Base-by-base conservation (phyloP, 768 basidiomycete genomes). In the Hygrophorus russula region DNA sequence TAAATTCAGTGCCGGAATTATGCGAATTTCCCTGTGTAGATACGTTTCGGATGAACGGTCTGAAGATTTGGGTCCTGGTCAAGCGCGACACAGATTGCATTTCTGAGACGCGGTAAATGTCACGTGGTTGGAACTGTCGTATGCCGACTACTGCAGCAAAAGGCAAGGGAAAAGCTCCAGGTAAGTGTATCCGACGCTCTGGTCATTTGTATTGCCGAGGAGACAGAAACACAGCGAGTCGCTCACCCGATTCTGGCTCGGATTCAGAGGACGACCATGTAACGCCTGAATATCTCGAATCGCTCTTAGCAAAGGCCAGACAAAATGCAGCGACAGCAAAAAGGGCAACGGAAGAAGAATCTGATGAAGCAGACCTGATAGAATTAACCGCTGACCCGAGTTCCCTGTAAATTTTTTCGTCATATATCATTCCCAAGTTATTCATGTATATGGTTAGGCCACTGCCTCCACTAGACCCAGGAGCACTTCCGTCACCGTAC, bases 391-490 rank as follows among this genome's bases (percentile, higher is more conserved):
- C 61, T 54, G 59, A 14, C 51, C 55, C 27, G 56, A 67, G 42
- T 24, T 24, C 56, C 52, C 71, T 76, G 51, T 29, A 61, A 29
- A 17, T 41, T 37, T 42, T 42, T 41, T 31, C 50, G 45, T 41
- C 42, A 29, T 49, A 33, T 36, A 15, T 15, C 6, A 7, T 5
- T 6, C 24, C 29, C 19, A 20, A 39, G 46, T 24, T 44, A 37
- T 4, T n/a, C 32, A 41, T 1, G 37, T 27, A 15, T 2, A 36
- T 27, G 33, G 19, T n/a, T 51, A 82, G 79, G 49, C 67, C 69
- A 17, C 55, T 88, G 36, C 85, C 86, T 2, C 56, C 59, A 8
- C 62, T 88, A n/a, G 65, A 87, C 53, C 77, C 83, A 39, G 80
- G 81, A 36, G 53, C 56, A 11, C 70, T 85, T 9, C 82, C 84